Percentiles rank a stretch among this genome's conserved stretches.
Conservation (phyloP, 768 basidiomycete genomes). For the Agaricus sinodeliciosus region DNA sequence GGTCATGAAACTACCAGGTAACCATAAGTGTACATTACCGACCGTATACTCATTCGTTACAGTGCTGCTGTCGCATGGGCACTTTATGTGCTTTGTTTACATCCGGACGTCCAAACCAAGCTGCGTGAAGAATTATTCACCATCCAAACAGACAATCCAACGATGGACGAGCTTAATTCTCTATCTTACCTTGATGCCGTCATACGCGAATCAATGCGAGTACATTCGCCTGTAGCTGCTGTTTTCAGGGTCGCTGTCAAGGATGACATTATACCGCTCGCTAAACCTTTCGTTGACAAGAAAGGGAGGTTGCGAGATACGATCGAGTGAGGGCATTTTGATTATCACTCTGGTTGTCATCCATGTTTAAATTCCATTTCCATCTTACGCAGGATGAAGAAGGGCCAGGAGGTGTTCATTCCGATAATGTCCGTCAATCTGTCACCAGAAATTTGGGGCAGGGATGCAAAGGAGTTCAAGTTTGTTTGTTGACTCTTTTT, state of each 20-base stretch:
- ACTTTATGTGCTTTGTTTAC: constrained; percentile 45
- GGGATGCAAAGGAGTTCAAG: constrained; percentile 59
- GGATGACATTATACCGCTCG: constrained; percentile 49
- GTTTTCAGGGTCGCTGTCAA: constrained; percentile 38
- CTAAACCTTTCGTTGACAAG: constrained; percentile 35
- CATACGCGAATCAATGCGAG: constrained; percentile 51
- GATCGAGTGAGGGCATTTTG: too few species aligned
- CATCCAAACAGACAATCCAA: constrained; percentile 48
- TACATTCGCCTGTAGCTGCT: constrained; percentile 44
- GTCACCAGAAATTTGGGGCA: constrained; percentile 51
- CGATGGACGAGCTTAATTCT: constrained; percentile 62
- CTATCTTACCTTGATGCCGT: constrained; percentile 68
- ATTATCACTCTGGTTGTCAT: too few species aligned
- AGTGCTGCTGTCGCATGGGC: constrained; percentile 51
- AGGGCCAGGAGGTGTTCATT: constrained; percentile 39
- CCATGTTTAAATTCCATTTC: too few species aligned
- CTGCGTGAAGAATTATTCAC: constrained; percentile 52
- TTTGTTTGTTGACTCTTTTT: too few species aligned
- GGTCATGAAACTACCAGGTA: constrained; percentile 56
- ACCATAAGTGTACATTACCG: not conserved
- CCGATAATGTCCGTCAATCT: constrained; percentile 51
- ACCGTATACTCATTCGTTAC: too few species aligned
- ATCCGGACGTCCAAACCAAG: constrained; percentile 42
- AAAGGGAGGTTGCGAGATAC: constrained; percentile 35
- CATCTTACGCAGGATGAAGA: constrained; percentile 27